phyloP scores from a whole-genome alignment of 768 basidiomycete genomes.

The Neoboletus brunneissimus region DNA sequence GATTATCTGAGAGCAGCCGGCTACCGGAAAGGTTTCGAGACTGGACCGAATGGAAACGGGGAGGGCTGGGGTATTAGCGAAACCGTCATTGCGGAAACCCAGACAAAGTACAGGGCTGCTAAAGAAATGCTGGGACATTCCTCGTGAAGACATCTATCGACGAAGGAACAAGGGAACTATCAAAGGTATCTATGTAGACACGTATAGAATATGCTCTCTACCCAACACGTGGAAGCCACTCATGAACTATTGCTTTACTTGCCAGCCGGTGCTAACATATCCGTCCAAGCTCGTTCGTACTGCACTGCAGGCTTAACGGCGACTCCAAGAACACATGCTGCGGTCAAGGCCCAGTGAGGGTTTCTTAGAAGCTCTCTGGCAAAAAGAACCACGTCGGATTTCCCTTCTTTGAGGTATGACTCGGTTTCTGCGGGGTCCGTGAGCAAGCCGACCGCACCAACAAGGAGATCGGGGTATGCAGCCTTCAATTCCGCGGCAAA shows the following conservation, averaged over 20 bases:
- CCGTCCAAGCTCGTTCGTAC: conserved; percentile 59
- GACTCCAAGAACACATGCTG: conserved; percentile 61
- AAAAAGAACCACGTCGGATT: conserved; percentile 67
- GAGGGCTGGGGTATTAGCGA: conserved; percentile 80
- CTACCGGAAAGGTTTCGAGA: conserved; percentile 77
- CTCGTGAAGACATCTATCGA: conserved; percentile 7
- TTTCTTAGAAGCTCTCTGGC: conserved; percentile 66
- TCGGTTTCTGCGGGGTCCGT: conserved; percentile 59
- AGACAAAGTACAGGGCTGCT: conserved; percentile 76
- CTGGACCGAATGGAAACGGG: conserved; percentile 61
- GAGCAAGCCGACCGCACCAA: conserved; percentile 74
- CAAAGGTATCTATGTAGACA: conserved; percentile 4
- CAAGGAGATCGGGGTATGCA: conserved; percentile 49
- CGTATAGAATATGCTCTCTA: neutral
- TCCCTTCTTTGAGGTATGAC: conserved; percentile 57
- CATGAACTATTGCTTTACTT: neutral
- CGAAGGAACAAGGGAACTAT: neutral
- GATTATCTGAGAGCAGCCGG: conserved; percentile 81
- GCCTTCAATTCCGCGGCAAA: conserved; percentile 67
- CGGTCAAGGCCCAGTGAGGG: conserved; percentile 61
- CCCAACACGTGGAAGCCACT: neutral
- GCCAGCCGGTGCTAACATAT: conserved; percentile 30
- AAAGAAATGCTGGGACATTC: conserved; percentile 51
- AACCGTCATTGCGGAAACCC: conserved; percentile 74
- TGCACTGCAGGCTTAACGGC: conserved; percentile 70